Base-by-base conservation (phyloP, 768 basidiomycete species). In the Hygrocybe coccinea region DNA sequence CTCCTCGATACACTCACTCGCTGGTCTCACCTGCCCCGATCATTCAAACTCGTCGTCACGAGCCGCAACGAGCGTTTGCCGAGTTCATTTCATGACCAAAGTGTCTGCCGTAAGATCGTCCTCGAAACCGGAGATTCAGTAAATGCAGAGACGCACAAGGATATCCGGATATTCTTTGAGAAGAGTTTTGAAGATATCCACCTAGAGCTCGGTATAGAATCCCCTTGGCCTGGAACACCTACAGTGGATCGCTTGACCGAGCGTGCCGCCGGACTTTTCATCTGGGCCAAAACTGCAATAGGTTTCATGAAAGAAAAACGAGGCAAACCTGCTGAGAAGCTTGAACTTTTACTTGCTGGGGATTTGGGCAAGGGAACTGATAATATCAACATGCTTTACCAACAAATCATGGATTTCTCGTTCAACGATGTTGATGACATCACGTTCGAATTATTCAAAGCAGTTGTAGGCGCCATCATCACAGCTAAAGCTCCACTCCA, bases 61-160 rank as follows among this genome's bases (percentile, higher is more conserved):
- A n/a, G n/a, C n/a, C n/a, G n/a, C n/a, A n/a, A n/a, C n/a, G n/a
- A n/a, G n/a, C n/a, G n/a, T n/a, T n/a, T n/a, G n/a, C n/a, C n/a
- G n/a, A n/a, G n/a, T 72, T 19, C 15, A n/a, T 14, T 39, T 71
- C 10, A 59, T 72, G 14, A 48, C 56, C 3, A 22, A 47, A 4
- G 44, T 46, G 17, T 33, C 29, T 39, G 37, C 15, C 35, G 54
- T 8, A 22, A 11, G 3, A 17, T 34, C 51, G 39, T 57, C 2
- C 15, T 24, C n/a, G 9, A 8, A 15, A 10, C 4, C 15, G 24
- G 52, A 9, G 15, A 52, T 17, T 37, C 52, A 8, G 35, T 37
- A n/a, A 17, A 6, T 19, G 11, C 5, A 55, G n/a, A n/a, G n/a
- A n/a, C n/a, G n/a, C n/a, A n/a, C n/a, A n/a, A n/a, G n/a, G n/a